Base-by-base conservation (phyloP, 345 rosid genomes). In the Carallia brachiata region DNA sequence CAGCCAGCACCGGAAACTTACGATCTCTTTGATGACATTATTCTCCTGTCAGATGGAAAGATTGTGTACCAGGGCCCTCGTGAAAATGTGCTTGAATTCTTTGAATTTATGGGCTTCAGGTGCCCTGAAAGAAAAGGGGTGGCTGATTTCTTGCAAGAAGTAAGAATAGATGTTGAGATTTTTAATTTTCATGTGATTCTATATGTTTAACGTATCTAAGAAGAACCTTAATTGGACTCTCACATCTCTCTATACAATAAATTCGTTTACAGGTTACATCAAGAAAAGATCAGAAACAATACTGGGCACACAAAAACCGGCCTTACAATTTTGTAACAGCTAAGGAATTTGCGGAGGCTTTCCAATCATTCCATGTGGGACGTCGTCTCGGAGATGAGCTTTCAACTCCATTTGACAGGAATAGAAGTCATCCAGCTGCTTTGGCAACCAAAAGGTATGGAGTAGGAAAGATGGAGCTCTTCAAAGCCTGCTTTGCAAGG, bases 71-170 rank as follows among this genome's bases (percentile, higher is more conserved):
- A 88, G 50, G 96, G 93, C 30, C 88, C 87, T 5, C 84, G 88
- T 1, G 88, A 86, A 70, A 57, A 80, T 23, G 80, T 83, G 32
- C 81, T 88, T 1, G 84, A 76, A 0, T 90, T 90, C 62, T 90
- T 86, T 13, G 86, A 85, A 62, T 71, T 59, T 6, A 84, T 88
- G 90, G 96, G 96, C 60, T 90, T 90, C 78, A 82, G 60, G 63
- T 90, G 96, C 73, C 93, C 93, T 48, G 80, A 79, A 72, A 81
- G 93, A 78, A 90, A 88, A 80, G 93, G 89, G 9, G 78, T 79
- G 13, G 96, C 91, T 32, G 96, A 88, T 67, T 90, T 86, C 84
- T 77, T 88, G 71, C 96, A 88, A 66, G 96, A 88, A 83, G 96
- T 87, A 71, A 70, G 77, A 39, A 32, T 15, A 34, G 61, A 50